A percentile compares a stretch with the other conserved stretches of the same genome.
These are phyloP conservation scores for Acanthamoeba royreba DNA, from an alignment of 208 protist species.

Conservation along the genomic window DNA sequence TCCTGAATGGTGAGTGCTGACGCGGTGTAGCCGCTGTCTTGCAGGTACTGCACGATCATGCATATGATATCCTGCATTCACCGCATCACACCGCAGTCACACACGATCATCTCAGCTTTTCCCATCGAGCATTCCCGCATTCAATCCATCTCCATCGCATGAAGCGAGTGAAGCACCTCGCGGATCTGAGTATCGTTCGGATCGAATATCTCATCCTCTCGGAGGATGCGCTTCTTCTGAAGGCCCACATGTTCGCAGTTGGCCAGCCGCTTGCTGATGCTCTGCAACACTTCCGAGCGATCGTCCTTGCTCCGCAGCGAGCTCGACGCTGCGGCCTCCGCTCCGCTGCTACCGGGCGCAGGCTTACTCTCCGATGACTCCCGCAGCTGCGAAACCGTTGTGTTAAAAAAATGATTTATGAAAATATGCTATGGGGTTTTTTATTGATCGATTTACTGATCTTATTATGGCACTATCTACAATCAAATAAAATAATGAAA, in stretches of 20 bases:
- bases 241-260: background rate
- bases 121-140: background rate
- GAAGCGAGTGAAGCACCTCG: background rate
- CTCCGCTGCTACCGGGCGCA: background rate
- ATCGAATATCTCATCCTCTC: conserved; percentile 5
- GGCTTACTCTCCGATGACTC: background rate
- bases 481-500: too few relatives aligned
- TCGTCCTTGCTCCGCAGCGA: background rate
- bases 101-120: background rate
- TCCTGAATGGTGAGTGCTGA: conserved; percentile 74
- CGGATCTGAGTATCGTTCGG: background rate
- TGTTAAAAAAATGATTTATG: too few relatives aligned
- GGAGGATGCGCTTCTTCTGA: conserved; percentile 11
- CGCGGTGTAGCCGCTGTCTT: conserved; percentile 72
- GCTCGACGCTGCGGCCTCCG: background rate
- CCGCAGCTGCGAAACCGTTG: too few relatives aligned
- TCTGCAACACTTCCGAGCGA: background rate
- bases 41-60: conserved; percentile 78
- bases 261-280: background rate
- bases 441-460: too few relatives aligned
- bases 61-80: conserved; percentile 69
- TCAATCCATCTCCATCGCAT: background rate
- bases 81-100: background rate
- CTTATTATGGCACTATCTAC: too few relatives aligned
- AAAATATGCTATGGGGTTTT: too few relatives aligned